Evolutionary conservation across 1,139 yeast genomes (phyloP).

Genomic region (Nakaseomyces delphensis): DNA sequence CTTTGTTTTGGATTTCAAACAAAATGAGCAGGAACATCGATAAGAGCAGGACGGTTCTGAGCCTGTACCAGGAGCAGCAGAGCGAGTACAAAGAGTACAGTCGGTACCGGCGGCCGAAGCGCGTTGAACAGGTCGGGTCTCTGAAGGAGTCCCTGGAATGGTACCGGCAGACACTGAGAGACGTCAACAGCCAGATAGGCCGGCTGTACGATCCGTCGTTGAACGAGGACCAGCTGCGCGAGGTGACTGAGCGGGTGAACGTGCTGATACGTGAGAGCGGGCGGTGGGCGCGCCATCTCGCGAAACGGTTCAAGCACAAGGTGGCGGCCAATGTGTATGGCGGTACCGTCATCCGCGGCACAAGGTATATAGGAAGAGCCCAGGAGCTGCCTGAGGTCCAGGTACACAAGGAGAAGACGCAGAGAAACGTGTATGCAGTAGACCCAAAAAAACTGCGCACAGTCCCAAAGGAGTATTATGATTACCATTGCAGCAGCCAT

Average conservation of each 20-base stretch:
- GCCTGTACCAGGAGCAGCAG: constrained; percentile 53
- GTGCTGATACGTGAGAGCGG: constrained; percentile 55
- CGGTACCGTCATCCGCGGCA: constrained; percentile 35
- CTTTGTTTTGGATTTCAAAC: not conserved
- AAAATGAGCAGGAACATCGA: constrained; percentile 69
- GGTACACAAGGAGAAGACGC: not conserved
- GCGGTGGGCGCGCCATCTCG: constrained; percentile 73
- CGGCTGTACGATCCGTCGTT: constrained; percentile 56
- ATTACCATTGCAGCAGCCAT: not conserved
- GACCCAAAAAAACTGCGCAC: not conserved
- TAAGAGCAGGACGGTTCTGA: constrained; percentile 63
- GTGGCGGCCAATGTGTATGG: constrained; percentile 17
- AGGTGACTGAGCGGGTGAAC: constrained; percentile 69
- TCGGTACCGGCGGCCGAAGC: constrained; percentile 54
- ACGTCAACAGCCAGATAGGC: constrained; percentile 53
- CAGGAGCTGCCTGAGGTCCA: constrained; percentile 70
- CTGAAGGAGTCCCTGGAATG: constrained; percentile 70
- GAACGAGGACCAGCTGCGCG: constrained; percentile 57
- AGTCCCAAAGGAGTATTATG: not conserved
- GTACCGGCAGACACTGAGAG: constrained; percentile 57
- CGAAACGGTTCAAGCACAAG: constrained; percentile 33
- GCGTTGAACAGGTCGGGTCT: constrained; percentile 45
- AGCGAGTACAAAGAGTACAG: constrained; percentile 48
- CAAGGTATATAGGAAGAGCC: constrained; percentile 77
- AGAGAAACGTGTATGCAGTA: not conserved